Evolutionary conservation across 106 monocot genomes (phyloP).

Genomic region (Amphibolis antarctica): DNA sequence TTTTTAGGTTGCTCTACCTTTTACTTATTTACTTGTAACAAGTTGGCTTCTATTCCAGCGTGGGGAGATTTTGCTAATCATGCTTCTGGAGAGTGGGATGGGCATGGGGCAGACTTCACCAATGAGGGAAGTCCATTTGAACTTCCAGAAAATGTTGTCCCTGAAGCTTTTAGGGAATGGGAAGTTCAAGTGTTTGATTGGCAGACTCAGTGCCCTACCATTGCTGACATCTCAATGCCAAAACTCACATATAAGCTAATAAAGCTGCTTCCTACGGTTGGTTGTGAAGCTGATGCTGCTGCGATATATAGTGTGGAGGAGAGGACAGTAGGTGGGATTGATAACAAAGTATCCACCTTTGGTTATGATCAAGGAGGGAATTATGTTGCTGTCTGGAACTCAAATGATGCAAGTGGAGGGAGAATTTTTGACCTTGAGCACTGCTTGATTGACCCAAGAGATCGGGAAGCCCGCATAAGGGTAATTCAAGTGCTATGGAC

Average conservation of each 20-base stretch:
- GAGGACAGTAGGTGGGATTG: slow-evolving; percentile 23
- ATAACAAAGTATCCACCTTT: slow-evolving; percentile 23
- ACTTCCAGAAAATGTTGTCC: slow-evolving; percentile 86
- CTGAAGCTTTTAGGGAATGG: slow-evolving; percentile 84
- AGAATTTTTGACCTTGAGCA: slow-evolving; percentile 56
- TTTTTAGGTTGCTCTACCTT: too few species aligned
- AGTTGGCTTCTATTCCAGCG: slow-evolving; percentile 7
- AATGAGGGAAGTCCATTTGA: slow-evolving; percentile 46
- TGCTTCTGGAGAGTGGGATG: slow-evolving; percentile 97
- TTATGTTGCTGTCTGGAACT: slow-evolving; percentile 51
- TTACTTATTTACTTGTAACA: not conserved
- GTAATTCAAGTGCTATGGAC: slow-evolving; percentile 36
- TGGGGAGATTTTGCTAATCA: slow-evolving; percentile 63
- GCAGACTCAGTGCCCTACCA: slow-evolving; percentile 95
- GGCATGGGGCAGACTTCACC: slow-evolving; percentile 75
- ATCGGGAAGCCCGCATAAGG: slow-evolving; percentile 45
- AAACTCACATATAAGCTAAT: slow-evolving; percentile 55
- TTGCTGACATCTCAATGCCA: slow-evolving; percentile 30
- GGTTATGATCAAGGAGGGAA: slow-evolving; percentile 41
- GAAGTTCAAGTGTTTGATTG: slow-evolving; percentile 79
- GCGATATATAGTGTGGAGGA: slow-evolving; percentile 49
- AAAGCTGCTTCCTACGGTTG: slow-evolving; percentile 80
- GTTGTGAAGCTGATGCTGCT: slow-evolving; percentile 96
- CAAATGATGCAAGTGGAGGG: slow-evolving; percentile 13
- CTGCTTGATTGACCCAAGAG: slow-evolving; percentile 51